Evolutionary conservation across 1,284 basidiomycete species (phyloP), one percentile per base, ranked within the genome.

Genomic region (Leccinum huronense): DNA sequence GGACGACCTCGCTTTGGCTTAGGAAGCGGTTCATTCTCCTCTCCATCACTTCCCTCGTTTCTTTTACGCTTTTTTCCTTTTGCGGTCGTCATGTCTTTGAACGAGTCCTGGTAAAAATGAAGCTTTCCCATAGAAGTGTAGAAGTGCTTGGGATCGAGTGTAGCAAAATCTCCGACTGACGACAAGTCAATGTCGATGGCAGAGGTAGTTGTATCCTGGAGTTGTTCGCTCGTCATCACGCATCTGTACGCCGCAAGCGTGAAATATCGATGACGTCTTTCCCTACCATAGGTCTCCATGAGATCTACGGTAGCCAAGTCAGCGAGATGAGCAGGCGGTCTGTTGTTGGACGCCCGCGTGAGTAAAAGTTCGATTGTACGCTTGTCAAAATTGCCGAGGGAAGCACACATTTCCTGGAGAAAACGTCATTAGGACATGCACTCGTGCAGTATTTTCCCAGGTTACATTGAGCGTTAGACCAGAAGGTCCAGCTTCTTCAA

Each of bases 361-460:
- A 94, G 80, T n/a, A 93, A 77, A 14, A 90, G 81, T 71, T 94
- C 93, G 59, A 93, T 80, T 2, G 89, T 93, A 33, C 93, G 86
- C 70, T 83, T 84, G 72, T 94, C 90, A 65, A 93, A 90, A 66
- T 87, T 81, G 68, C 84, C 83, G 23, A 95, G 80, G 19, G 83
- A 79, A 27, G 71, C 66, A 42, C 86, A 86, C 34, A 94, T 77
- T 72, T 93, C 90, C 92, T 94, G 65, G 33, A 63, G 19, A 38
- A 62, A 60, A 59, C 16, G n/a, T 57, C 13, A 69, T 69, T 63
- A 69, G 66, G 56, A 36, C 64, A 57, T 63, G 30, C 36, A 62
- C 58, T 59, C 14, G 14, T 57, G 48, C 57, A 45, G 16, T 10
- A 64, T 64, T 30, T 61, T 45, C 65, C 56, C 33, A 38, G 58